Evolutionary conservation across 2,329 filamentous ascomycete species (phyloP).

Genomic region (Davidsoniella eucalypti): DNA sequence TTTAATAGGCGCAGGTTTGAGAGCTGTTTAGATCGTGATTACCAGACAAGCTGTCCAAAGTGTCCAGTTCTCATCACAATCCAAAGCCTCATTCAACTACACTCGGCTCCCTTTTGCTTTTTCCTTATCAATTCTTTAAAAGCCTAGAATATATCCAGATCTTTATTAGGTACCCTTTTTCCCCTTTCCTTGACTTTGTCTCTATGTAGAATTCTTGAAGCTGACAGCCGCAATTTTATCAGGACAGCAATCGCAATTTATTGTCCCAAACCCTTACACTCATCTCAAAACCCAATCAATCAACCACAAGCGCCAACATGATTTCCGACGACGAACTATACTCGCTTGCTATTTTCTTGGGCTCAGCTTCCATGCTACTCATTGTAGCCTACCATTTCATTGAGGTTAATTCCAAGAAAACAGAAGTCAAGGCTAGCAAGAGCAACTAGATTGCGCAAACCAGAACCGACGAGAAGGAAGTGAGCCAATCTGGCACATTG

Average conservation of each 20-base stretch:
- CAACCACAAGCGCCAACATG: constrained; percentile 41
- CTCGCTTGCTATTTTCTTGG: constrained; percentile 81
- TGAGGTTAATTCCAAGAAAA: constrained; percentile 59
- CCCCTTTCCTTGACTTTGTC: not conserved
- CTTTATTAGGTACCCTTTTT: not conserved
- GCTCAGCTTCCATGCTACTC: constrained; percentile 73
- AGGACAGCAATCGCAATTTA: too few species aligned
- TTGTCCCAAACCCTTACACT: constrained; percentile 12
- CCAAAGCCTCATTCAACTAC: not conserved
- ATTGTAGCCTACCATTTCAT: constrained; percentile 95
- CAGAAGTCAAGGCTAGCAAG: constrained; percentile 7
- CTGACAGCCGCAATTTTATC: not conserved
- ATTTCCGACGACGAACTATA: constrained; percentile 90
- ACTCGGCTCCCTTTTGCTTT: too few species aligned
- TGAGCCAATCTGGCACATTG: not conserved
- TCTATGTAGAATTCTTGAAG: not conserved
- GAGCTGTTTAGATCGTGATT: constrained; percentile 9
- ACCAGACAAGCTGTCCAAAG: constrained; percentile 11
- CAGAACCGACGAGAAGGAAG: not conserved
- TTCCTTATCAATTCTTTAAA: not conserved
- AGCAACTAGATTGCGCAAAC: constrained; percentile 5
- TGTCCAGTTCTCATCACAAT: constrained; percentile 10
- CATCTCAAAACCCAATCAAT: constrained; percentile 4
- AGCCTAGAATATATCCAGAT: not conserved
- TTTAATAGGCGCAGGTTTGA: constrained; percentile 4